Conservation (phyloP, 1,139 yeast genomes). For the Pichia sp. region DNA sequence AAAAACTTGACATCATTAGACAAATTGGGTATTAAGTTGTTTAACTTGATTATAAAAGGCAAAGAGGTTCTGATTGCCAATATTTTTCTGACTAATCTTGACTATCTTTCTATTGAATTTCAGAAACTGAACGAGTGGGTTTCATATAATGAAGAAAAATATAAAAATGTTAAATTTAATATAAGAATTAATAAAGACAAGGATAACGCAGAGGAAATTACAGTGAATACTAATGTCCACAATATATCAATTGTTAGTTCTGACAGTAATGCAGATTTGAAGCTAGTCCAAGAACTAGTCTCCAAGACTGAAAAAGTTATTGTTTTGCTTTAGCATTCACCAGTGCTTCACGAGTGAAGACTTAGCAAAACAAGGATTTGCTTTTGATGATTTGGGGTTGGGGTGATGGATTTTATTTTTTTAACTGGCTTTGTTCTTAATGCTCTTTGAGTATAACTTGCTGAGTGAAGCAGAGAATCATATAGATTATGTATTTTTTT, state of each 20-base stretch:
- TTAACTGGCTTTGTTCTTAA: too few species aligned
- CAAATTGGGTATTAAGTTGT: conserved; percentile 18
- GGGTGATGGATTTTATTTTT: neutral
- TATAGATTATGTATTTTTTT: too few species aligned
- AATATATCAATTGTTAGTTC: conserved; percentile 15
- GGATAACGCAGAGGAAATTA: too few species aligned
- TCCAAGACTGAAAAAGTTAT: conserved; percentile 19
- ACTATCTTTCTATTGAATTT: conserved; percentile 8
- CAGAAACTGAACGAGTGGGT: conserved; percentile 6
- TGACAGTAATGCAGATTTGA: neutral
- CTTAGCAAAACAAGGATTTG: too few species aligned
- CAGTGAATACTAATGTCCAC: conserved; percentile 14
- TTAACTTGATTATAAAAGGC: conserved; percentile 17
- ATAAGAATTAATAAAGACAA: too few species aligned
- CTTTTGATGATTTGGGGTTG: too few species aligned
- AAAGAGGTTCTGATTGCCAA: conserved; percentile 14
- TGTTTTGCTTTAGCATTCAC: conserved; percentile 18
- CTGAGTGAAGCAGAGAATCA: too few species aligned
- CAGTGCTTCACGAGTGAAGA: too few species aligned
- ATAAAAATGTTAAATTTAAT: too few species aligned
- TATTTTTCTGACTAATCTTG: conserved; percentile 12
- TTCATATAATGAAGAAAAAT: neutral
- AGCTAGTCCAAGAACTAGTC: conserved; percentile 9
- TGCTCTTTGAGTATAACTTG: too few species aligned
- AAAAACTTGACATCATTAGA: conserved; percentile 11